Percentiles rank a stretch among this genome's conserved stretches.
Conservation (phyloP, 306 rosid species). For the Carpinus fangiana region DNA sequence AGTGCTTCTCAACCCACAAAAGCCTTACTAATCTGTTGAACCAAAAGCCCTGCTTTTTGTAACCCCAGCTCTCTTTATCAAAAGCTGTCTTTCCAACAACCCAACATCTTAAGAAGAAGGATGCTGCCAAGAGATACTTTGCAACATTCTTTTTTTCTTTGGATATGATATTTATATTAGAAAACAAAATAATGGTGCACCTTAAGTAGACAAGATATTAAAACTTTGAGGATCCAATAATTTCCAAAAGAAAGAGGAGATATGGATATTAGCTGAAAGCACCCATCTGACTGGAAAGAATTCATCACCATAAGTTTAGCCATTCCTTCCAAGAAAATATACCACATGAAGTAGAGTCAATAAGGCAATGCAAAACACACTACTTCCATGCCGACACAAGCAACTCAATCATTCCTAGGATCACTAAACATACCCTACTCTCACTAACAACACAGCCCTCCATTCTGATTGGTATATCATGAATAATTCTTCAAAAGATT, state of each 20-base stretch:
- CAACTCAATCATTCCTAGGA: too few relatives aligned
- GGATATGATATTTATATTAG: neutral
- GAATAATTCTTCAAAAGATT: neutral
- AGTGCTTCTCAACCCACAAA: too few relatives aligned
- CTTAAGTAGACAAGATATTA: neutral
- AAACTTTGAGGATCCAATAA: neutral
- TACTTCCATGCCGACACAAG: neutral
- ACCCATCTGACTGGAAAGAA: neutral
- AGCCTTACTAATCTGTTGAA: too few relatives aligned
- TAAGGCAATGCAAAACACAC: neutral
- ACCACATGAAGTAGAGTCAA: neutral
- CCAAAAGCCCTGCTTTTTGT: too few relatives aligned
- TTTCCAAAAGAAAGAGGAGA: neutral
- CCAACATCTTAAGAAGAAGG: neutral
- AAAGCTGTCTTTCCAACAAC: too few relatives aligned
- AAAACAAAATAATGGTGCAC: neutral
- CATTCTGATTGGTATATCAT: too few relatives aligned
- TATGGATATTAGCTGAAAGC: neutral
- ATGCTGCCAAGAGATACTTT: neutral
- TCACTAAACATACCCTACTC: neutral
- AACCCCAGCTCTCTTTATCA: too few relatives aligned
- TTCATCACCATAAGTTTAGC: neutral
- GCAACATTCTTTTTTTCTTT: neutral
- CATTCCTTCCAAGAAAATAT: neutral
- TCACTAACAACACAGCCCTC: neutral